Base-by-base conservation (phyloP, 78 protist species). In the Dictyostelium capitatum region DNA sequence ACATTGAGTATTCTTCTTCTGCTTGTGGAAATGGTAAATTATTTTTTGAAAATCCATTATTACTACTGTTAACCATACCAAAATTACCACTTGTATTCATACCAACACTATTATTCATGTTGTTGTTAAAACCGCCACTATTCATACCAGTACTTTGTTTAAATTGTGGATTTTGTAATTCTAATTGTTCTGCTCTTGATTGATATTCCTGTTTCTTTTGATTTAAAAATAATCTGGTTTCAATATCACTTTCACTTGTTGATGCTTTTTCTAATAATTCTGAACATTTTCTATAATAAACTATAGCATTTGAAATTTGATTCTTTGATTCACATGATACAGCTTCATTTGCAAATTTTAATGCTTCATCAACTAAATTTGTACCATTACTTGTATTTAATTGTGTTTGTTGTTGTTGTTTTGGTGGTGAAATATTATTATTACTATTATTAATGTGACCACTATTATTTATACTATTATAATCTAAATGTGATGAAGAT, bases 151-250 rank as follows among this genome's bases (percentile, higher is more conserved):
- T 75, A 75, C 82, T 50, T 43, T 81, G 20, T 19, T 25, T 53
- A 41, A n/a, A 37, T 41, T 50, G 43, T 17, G 19, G 48, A 73
- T 73, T 23, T 19, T 30, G 80, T 28, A 6, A 48, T 43, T 28
- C 25, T 64, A 77, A 87, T 41, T 28, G 32, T 15, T 87, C 93
- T 9, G 84, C 83, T 77, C 93, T 54, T 37, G 37, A 12, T 30
- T 53, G 23, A 65, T 87, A 87, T 37, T 87, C 93, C 64, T 87
- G 93, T 77, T 77, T 74, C 59, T 87, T 87, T 77, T 87, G 93
- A 37, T 59, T 77, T 32, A 87, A 77, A 15, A 65, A 20, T 77
- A 87, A 51, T 77, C 93, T 87, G 50, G 75, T 51, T 64, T 77
- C 93, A 10, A 83, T 83, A 69, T 82, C 79, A 32, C 37, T n/a